Evolutionary conservation across 441 rosid genomes (phyloP), one percentile per base, ranked within the genome.

Genomic region (Dalechampia spathulata): DNA sequence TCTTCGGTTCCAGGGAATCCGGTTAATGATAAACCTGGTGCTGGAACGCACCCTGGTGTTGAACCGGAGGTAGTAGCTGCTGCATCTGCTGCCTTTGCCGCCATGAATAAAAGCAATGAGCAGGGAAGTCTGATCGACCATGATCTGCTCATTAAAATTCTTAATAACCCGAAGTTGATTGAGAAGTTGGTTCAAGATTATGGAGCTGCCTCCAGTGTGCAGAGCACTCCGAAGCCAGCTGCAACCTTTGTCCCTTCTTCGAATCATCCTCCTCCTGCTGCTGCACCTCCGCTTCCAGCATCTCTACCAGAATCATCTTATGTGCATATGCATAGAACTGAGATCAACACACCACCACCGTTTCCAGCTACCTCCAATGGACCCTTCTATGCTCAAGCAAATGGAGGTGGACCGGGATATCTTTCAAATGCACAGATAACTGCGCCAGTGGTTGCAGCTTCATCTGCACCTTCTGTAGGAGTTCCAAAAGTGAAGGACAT

Each of bases 61-160:
- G 87, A 81, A 54, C 78, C 81, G 0, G 74, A 75, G 38, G 78
- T 72, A 37, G 75, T 68, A 21, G 78, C 85, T 40, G 78, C 85
- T 61, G 79, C 85, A 45, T 59, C 82, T 61, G 83, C 94, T 60
- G 97, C 96, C 20, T 58, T 89, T 15, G 57, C 87, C 60, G 91
- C 84, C 56, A 75, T 87, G 37, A 66, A 82, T 66, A 85, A 78
- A 67, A 77, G 72, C 72, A 80, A 63, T 55, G 95, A 82, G 55
- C 78, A 68, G n/a, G 96, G 89, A 38, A 73, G 61, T 60, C 45
- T 80, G 75, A 87, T 93, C 54, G 97, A 93, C 69, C 96, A 68
- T 50, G 93, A 81, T 37, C 67, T 93, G 72, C 95, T 90, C 26
- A 49, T 90, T 26, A 83, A 83, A 67, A 83, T 90, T 52, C 85